Conservation (phyloP, 306 rosid species). For the Gastrolobium villosum region DNA sequence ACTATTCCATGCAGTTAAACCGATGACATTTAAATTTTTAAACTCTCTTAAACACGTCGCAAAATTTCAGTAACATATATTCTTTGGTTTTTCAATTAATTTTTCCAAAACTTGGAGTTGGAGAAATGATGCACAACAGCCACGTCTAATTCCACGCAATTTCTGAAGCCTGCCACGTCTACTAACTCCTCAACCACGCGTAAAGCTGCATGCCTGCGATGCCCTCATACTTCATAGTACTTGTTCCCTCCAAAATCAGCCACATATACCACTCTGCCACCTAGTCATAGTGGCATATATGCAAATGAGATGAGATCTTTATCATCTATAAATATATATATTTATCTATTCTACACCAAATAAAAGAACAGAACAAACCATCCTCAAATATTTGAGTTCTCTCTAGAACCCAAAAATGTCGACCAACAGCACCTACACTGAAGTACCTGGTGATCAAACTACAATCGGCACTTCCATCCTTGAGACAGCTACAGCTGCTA, state of each 20-base stretch:
- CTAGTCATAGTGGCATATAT: no score
- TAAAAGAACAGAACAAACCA: background rate
- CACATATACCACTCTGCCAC: no score
- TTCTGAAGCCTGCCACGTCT: conserved; percentile 39
- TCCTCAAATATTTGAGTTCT: background rate
- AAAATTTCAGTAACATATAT: no score
- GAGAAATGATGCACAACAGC: background rate
- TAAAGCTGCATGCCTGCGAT: conserved; percentile 55
- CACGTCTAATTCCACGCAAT: conserved; percentile 45
- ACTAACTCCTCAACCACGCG: conserved; percentile 53
- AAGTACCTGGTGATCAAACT: conserved; percentile 66
- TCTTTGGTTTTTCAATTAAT: no score
- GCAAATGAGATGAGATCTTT: background rate
- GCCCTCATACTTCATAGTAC: background rate
- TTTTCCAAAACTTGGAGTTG: no score
- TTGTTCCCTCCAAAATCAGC: background rate
- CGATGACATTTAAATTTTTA: no score
- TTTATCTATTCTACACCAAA: no score
- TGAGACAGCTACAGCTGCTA: conserved; percentile 68
- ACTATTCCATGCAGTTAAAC: no score
- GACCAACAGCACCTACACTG: background rate
- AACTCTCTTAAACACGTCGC: no score
- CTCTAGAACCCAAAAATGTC: conserved; percentile 46
- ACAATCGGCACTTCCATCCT: conserved; percentile 58
- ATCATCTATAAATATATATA: no score